Evolutionary conservation across 495 filamentous ascomycete genomes (phyloP).

Genomic region (Penicillium coffeae): DNA sequence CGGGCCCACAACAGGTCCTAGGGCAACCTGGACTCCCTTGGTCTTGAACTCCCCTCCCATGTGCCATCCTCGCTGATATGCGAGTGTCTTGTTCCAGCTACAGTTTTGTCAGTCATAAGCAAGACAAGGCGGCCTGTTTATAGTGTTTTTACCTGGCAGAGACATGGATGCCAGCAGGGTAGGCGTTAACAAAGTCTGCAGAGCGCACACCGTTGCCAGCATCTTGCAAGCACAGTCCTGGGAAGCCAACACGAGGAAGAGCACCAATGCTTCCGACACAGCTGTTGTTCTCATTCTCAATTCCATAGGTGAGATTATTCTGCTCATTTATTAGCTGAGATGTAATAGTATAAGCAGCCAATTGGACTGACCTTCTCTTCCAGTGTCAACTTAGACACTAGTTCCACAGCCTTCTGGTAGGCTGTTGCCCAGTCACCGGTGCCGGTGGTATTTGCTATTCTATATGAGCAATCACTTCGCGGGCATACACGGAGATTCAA

Average conservation of each 20-base stretch:
- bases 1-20: slow-evolving; percentile 63
- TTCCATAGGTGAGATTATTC: slow-evolving; percentile 47
- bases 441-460: slow-evolving; percentile 13
- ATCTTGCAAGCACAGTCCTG: slow-evolving; percentile 61
- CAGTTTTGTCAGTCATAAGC: not conserved
- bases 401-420: slow-evolving; percentile 41
- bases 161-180: slow-evolving; percentile 53
- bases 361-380: slow-evolving; percentile 46
- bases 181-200: slow-evolving; percentile 59
- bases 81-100: slow-evolving; percentile 49
- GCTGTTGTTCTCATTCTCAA: slow-evolving; percentile 28
- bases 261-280: slow-evolving; percentile 51
- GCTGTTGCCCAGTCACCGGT: slow-evolving; percentile 45
- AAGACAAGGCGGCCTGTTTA: not conserved
- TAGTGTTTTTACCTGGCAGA: slow-evolving; percentile 33
- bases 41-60: slow-evolving; percentile 51
- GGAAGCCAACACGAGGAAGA: slow-evolving; percentile 52
- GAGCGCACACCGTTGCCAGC: slow-evolving; percentile 57
- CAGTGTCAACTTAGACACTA: slow-evolving; percentile 56
- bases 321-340: slow-evolving; percentile 4
- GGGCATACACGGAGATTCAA: not conserved
- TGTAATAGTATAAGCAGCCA: not conserved
- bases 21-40: slow-evolving; percentile 52
- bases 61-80: slow-evolving; percentile 52
- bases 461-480: not conserved